Base-by-base conservation (phyloP, 768 basidiomycete species). In the Suillus sp. region DNA sequence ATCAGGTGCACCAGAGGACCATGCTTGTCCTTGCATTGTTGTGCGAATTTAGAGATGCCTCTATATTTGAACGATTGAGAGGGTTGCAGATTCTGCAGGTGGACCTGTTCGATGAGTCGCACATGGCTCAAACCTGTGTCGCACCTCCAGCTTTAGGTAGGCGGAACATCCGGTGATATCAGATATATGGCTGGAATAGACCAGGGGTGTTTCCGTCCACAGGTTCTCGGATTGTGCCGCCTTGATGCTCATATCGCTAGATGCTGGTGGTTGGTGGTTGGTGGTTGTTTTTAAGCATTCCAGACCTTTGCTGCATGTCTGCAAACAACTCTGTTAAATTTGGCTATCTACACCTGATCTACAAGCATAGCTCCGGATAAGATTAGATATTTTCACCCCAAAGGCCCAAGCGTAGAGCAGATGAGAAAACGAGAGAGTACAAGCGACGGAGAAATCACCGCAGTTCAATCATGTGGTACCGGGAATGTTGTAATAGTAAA, bases 41-140 rank as follows among this genome's bases (percentile, higher is more conserved):
- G 81, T 2, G 84, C 78, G 66, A 89, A 88, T 63, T 81, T 79
- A 22, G 89, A 88, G 38, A 92, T 80, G 6, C 90, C 90, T 25
- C 91, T 82, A 68, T 83, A 88, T 71, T 93, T 93, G 84, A 90
- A 93, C 2, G 91, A 92, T 65, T 88, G 81, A 0, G 85, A 83
- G 0, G 87, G 87, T 62, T 93, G 91, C 2, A 92, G 77, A 65
- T 84, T 90, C 91, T 92, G 71, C 10, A 51, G 42, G 62, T 68
- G 18, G 20, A 32, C 14, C 38, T 45, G 47, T 14, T 55, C 25
- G 22, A 59, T 60, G 42, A 50, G 34, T 54, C 30, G 0, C 55
- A 53, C 30, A 25, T n/a, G 11, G 62, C 54, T n/a, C 45, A 20
- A 27, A 53, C 45, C 58, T 60, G 20, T 34, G 64, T 40, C 78